Evolutionary conservation across 352 stramenopile species (phyloP), one percentile per base, ranked within the genome.

Genomic region (Albugo laibachii): DNA sequence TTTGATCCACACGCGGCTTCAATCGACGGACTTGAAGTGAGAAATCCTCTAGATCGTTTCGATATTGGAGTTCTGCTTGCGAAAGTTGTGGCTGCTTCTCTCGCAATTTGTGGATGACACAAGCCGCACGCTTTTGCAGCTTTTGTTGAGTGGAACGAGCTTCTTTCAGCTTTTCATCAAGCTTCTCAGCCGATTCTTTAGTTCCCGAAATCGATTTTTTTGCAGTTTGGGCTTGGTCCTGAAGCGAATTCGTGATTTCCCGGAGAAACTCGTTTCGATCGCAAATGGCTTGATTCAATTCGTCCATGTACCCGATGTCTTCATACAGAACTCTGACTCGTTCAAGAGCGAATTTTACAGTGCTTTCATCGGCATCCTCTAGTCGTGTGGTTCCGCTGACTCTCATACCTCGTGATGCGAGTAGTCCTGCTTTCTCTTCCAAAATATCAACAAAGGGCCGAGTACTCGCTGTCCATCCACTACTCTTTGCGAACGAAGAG

Each of bases 71-170:
- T 51, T 89, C 76, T 41, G 76, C 70, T 15, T 68, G 70, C 37
- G 76, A 83, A 47, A 89, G 51, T 48, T 76, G 60, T 6, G 69
- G 66, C 43, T 89, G 76, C 53, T 86, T 89, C 50, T 89, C 76
- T 58, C 83, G 83, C 21, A 84, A 64, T 20, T 73, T 74, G 47
- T 89, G 76, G 5, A 89, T 52, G 45, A 81, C 66, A 1, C 73
- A 73, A 1, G 76, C 76, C 1, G 76, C 70, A n/a, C 76, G 73
- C 53, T 80, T 81, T 40, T 72, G 68, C 21, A 89, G 55, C 45
- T 83, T 82, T 38, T 78, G 57, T 47, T 89, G 76, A 38, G 74
- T 66, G 0, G 70, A 65, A 55, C 80, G 58, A 21, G 75, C 69
- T 16, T 63, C 62, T 27, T 63, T 60, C 53, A 82, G 66, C 52